Percentiles rank a stretch among this genome's conserved stretches.
phyloP scores from a whole-genome alignment of 768 basidiomycete species.

The Xerocomellus amylosporus region DNA sequence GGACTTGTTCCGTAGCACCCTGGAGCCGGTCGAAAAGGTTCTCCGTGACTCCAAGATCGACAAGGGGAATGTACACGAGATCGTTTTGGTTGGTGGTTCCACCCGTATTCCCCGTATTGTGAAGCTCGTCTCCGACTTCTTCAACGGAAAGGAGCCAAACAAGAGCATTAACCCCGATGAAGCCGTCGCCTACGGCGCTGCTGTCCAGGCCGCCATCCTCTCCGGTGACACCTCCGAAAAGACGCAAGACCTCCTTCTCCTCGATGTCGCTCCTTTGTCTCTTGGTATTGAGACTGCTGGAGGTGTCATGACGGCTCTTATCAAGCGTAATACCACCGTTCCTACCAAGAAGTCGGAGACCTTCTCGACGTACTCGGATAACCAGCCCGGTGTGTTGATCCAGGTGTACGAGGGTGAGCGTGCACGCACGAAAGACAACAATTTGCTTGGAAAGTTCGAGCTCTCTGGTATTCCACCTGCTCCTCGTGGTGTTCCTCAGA shows the following conservation, averaged over 20 bases:
- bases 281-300: constrained; percentile 98
- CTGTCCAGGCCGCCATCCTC: constrained; percentile 96
- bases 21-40: constrained; percentile 97
- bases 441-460: constrained; percentile 97
- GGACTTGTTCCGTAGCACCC: constrained; percentile 89
- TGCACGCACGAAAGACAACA: constrained; percentile 98
- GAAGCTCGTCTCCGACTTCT: constrained; percentile 97
- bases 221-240: constrained; percentile 98
- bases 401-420: constrained; percentile 99
- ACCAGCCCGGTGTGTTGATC: constrained; percentile 97
- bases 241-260: constrained; percentile 92
- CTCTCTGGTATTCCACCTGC: constrained; percentile 95
- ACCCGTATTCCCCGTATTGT: constrained; percentile 98
- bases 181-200: constrained; percentile 97
- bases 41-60: constrained; percentile 98
- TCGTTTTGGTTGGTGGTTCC: constrained; percentile 96
- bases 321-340: constrained; percentile 98
- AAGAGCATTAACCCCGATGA: constrained; percentile 99
- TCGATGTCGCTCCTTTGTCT: constrained; percentile 89
- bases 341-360: constrained; percentile 98
- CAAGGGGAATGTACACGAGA: constrained; percentile 93
- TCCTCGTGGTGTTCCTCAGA: constrained; percentile 95
- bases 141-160: constrained; percentile 98
- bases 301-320: constrained; percentile 98
- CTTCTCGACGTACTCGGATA: constrained; percentile 98